Percentiles rank a stretch among this genome's conserved stretches.
Evolutionary conservation across 1,284 basidiomycete species (phyloP).

Genomic region (Puccinia horiana): DNA sequence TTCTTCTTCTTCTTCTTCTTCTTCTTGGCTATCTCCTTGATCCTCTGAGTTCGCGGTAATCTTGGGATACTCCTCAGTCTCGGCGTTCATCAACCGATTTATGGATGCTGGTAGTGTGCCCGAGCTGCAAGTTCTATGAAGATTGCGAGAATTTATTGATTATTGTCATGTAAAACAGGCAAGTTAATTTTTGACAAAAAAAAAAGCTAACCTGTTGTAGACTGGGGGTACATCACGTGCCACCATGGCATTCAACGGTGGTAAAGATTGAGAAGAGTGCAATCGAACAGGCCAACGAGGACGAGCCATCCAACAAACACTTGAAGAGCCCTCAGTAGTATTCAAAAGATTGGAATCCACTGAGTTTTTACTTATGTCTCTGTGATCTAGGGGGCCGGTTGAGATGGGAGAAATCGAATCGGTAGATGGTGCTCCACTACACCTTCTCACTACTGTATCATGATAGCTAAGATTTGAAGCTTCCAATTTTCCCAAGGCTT

Average conservation of each 20-base stretch:
- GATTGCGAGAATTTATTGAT: not conserved
- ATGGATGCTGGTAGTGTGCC: constrained; percentile 14
- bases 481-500: constrained; percentile 12
- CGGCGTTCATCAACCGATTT: constrained; percentile 25
- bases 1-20: constrained; percentile 1
- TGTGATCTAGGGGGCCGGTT: constrained; percentile 7
- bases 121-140: not conserved
- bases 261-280: not conserved
- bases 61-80: not conserved
- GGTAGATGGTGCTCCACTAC: constrained; percentile 5
- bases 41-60: not conserved
- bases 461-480: constrained; percentile 1
- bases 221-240: not conserved
- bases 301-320: not conserved
- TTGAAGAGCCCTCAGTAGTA: not conserved
- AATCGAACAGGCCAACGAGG: not conserved
- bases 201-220: not conserved
- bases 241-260: constrained; percentile 14
- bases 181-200: not conserved
- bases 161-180: not conserved
- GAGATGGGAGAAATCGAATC: constrained; percentile 24
- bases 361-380: not conserved
- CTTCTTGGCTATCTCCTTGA: not conserved
- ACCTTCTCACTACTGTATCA: not conserved
- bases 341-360: not conserved